Evolutionary conservation across 2,329 filamentous ascomycete genomes (phyloP), one percentile per base, ranked within the genome.

Genomic region (Colletotrichum sp.): DNA sequence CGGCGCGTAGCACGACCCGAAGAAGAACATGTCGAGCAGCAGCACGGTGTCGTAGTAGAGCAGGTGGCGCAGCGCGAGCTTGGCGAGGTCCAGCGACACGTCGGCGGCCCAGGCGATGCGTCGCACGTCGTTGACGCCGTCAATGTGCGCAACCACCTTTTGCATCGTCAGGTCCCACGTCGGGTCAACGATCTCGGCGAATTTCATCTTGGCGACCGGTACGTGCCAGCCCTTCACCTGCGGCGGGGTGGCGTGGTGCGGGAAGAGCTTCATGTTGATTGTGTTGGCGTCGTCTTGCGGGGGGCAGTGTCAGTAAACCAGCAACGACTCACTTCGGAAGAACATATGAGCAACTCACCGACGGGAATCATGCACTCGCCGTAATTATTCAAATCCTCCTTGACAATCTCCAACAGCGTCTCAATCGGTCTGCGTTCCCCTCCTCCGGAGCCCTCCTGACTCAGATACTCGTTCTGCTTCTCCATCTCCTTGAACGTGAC

Each of bases 351-450:
- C 30, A 22, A 88, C 91, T 78, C 86, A 96, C 95, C 95, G 78
- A 98, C 96, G 1, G 96, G 96, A 81, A 98, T 98, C 96, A 98
- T 98, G 89, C 96, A 98, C 87, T 99, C 97, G 82, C 95, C 96
- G 82, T 98, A 99, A 81, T 98, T 98, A 82, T 99, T 98, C 79
- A 99, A 83, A 83, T 99, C 96, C 85, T 98, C 92, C 82, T 93
- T 93, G 74, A 94, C 90, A 77, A 94, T 94, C 85, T 94, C 96
- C 79, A 99, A 89, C 79, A 99, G 86, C 79, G 94, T 95, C 87
- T 96, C 95, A 81, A 98, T 98, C 5, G 91, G 88, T 84, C 95
- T 86, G 87, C 93, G 81, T 34, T 78, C 78, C 12, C 75, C 64
- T 30, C 72, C 60, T 75, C 84, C 82, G 85, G 88, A 81, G 63